Evolutionary conservation across 192 early-diverging fungal genomes (phyloP).

Genomic region (Coemansia pectinata): DNA sequence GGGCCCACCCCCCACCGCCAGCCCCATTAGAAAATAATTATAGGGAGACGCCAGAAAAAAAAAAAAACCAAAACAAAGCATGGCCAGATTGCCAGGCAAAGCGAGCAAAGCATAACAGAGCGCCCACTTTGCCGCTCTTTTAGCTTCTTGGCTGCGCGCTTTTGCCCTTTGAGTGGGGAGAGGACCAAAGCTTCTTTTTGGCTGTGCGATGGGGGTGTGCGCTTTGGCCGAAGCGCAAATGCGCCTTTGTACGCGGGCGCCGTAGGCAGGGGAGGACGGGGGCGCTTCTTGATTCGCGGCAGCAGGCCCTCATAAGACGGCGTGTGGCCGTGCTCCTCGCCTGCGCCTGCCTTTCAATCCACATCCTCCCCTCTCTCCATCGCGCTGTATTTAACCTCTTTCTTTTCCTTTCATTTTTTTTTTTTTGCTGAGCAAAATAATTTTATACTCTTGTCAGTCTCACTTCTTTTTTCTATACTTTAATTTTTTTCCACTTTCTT

Average conservation of each 20-base stretch:
- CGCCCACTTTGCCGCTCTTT: conserved; percentile 5
- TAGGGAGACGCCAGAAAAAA: conserved; percentile 10
- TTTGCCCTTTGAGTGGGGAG: neutral
- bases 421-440: conserved; percentile 55
- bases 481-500: conserved; percentile 10
- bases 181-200: conserved; percentile 2
- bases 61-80: conserved; percentile 25
- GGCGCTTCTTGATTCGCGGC: conserved; percentile 10
- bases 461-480: conserved; percentile 15
- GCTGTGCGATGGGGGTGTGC: neutral
- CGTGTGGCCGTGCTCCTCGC: neutral
- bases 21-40: neutral
- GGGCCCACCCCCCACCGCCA: conserved; percentile 5
- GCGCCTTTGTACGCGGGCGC: conserved; percentile 3
- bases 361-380: neutral
- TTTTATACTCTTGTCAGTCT: conserved; percentile 33
- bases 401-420: conserved; percentile 22
- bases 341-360: conserved; percentile 4
- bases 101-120: conserved; percentile 6
- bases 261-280: conserved; percentile 3
- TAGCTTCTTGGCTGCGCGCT: conserved; percentile 5
- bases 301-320: conserved; percentile 9
- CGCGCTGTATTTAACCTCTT: conserved; percentile 27
- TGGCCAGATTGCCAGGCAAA: neutral
- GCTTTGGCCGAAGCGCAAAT: conserved; percentile 7